Percentiles rank a stretch among this genome's conserved stretches.
These are phyloP conservation scores for Isabelozyma heimii DNA, from an alignment of 805 yeast genomes.

Conservation along the genomic window DNA sequence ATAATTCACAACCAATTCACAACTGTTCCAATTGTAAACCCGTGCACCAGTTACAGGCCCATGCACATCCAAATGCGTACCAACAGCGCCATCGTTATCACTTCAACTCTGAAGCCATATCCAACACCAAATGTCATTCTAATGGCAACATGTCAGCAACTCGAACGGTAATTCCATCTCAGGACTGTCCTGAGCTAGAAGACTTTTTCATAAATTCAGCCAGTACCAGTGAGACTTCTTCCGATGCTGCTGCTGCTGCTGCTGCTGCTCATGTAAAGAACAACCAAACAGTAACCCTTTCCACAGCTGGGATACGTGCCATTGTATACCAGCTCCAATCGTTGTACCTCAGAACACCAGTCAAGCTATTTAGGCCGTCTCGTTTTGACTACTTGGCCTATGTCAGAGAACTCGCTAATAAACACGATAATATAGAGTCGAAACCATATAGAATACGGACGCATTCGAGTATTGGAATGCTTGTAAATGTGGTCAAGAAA, in stretches of 20 bases:
- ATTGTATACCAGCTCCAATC: slow-evolving; percentile 74
- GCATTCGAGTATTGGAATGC: slow-evolving; percentile 76
- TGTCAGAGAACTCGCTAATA: slow-evolving; percentile 50
- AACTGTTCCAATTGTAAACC: neutral
- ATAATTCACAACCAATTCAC: neutral
- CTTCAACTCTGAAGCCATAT: too few species aligned
- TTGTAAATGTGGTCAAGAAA: slow-evolving; percentile 64
- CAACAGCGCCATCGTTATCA: too few species aligned
- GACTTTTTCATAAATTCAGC: neutral
- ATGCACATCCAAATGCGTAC: too few species aligned
- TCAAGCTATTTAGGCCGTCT: slow-evolving; percentile 86
- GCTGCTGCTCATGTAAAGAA: slow-evolving; percentile 5
- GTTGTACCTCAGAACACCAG: slow-evolving; percentile 75
- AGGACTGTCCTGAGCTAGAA: neutral
- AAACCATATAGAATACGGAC: slow-evolving; percentile 58
- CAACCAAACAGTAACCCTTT: slow-evolving; percentile 62
- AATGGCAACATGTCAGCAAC: neutral
- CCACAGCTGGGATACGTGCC: slow-evolving; percentile 86
- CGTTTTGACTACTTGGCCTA: slow-evolving; percentile 82
- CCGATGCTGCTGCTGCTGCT: neutral
- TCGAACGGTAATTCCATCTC: neutral
- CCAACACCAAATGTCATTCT: neutral
- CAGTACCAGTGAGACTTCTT: neutral
- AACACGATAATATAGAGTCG: slow-evolving; percentile 40
- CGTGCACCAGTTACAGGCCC: neutral